Evolutionary conservation across 306 rosid species (phyloP).

Genomic region (Quercus aquifolioides): DNA sequence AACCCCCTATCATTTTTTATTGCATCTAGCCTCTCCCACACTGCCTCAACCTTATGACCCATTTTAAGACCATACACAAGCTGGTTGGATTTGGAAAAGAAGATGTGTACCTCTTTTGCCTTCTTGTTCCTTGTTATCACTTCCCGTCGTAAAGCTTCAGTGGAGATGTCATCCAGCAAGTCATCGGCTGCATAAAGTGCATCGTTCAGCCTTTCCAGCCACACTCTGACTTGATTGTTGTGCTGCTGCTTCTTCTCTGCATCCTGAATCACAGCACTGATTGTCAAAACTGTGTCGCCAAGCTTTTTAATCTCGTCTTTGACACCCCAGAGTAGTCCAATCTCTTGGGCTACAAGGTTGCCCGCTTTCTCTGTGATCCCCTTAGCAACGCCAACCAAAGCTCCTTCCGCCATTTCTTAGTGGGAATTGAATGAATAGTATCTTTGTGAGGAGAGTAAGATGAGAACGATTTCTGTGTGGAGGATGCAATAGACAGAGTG

Average conservation of each 20-base stretch:
- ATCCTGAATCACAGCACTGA: neutral
- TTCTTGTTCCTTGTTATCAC: too few relatives aligned
- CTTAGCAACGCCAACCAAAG: neutral
- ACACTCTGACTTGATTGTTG: too few relatives aligned
- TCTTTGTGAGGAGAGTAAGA: too few relatives aligned
- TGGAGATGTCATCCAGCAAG: neutral
- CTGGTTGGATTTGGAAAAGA: too few relatives aligned
- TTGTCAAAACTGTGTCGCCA: fast-evolving
- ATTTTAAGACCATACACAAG: too few relatives aligned
- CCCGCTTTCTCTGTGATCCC: neutral
- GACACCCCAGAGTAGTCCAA: neutral
- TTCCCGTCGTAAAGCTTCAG: neutral
- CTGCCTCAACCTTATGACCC: too few relatives aligned
- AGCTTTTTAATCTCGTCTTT: neutral
- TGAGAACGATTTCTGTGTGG: too few relatives aligned
- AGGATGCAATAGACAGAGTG: too few relatives aligned
- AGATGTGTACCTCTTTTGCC: neutral
- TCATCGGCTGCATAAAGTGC: too few relatives aligned
- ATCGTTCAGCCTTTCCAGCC: too few relatives aligned
- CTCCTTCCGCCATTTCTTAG: neutral
- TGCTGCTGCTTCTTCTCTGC: neutral
- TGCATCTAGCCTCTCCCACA: too few relatives aligned
- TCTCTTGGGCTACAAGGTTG: neutral
- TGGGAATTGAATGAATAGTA: neutral
- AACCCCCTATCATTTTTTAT: neutral